A percentile compares a stretch with the other conserved stretches of the same genome.
Evolutionary conservation across 805 yeast species (phyloP).

Genomic region (Sugiyamaella chiloensis): DNA sequence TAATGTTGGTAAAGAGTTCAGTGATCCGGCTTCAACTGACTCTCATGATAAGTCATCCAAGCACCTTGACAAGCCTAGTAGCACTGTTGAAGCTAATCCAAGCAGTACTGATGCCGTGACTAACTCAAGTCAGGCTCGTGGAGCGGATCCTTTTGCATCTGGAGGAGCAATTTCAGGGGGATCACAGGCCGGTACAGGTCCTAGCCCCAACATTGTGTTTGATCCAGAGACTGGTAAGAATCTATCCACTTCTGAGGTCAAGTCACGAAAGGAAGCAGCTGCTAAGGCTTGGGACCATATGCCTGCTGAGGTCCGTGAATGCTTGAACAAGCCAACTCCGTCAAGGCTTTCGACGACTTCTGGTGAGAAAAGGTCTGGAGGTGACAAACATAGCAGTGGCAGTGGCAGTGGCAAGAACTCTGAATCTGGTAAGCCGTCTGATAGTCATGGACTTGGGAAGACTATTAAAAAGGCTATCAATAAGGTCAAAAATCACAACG

Average conservation of each 20-base stretch:
- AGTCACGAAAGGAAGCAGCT: not conserved
- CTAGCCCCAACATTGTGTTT: constrained; percentile 1
- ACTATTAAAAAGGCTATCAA: not conserved
- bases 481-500: too few species aligned
- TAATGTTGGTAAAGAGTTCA: too few species aligned
- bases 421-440: too few species aligned
- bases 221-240: constrained; percentile 11
- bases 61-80: too few species aligned
- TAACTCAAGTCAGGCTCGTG: not conserved
- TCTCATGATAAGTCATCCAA: too few species aligned
- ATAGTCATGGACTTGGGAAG: not conserved
- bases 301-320: constrained; percentile 5
- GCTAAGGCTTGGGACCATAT: constrained; percentile 3
- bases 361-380: not conserved
- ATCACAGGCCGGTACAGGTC: not conserved
- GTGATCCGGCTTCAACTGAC: too few species aligned
- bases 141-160: not conserved
- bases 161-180: constrained; percentile 1
- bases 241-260: constrained; percentile 1
- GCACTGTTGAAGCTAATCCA: too few species aligned
- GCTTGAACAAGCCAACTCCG: constrained; percentile 1
- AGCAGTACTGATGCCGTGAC: not conserved
- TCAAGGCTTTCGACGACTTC: not conserved
- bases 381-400: not conserved
- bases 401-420: too few species aligned